Conservation (phyloP, 1,284 basidiomycete genomes). For the Leccinum fallax region DNA sequence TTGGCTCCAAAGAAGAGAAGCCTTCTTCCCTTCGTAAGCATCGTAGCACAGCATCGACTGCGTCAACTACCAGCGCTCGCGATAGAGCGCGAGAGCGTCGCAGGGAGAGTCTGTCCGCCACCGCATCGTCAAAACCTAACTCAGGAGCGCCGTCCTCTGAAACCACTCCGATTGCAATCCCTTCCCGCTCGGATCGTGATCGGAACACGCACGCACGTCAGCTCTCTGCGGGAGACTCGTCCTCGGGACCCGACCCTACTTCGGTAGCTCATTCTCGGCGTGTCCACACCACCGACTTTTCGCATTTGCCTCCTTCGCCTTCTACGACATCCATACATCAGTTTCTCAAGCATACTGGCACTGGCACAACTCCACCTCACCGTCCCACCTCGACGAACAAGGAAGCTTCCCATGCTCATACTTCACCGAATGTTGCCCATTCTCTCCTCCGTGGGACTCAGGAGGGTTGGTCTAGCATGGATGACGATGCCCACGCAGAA, state of each 20-base stretch:
- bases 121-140: constrained; percentile 39
- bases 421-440: constrained; percentile 73
- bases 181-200: constrained; percentile 40
- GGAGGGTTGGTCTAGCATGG: constrained; percentile 82
- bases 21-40: constrained; percentile 63
- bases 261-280: constrained; percentile 49
- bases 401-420: constrained; percentile 42
- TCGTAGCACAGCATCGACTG: constrained; percentile 65
- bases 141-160: constrained; percentile 21
- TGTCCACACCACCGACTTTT: constrained; percentile 75
- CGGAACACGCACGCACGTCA: constrained; percentile 56
- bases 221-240: constrained; percentile 66
- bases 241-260: constrained; percentile 56
- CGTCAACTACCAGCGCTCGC: constrained; percentile 40
- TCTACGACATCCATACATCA: constrained; percentile 85
- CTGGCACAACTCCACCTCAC: constrained; percentile 48
- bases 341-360: constrained; percentile 59
- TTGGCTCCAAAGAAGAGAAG: constrained; percentile 48
- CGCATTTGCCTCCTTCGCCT: constrained; percentile 86
- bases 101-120: constrained; percentile 61
- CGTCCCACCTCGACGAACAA: constrained; percentile 46
- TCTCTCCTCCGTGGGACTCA: constrained; percentile 78
- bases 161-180: constrained; percentile 28
- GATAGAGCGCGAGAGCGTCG: constrained; percentile 62
- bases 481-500: constrained; percentile 88